phyloP scores from a whole-genome alignment of 2,329 filamentous ascomycete genomes.

The Neonectria hederae region DNA sequence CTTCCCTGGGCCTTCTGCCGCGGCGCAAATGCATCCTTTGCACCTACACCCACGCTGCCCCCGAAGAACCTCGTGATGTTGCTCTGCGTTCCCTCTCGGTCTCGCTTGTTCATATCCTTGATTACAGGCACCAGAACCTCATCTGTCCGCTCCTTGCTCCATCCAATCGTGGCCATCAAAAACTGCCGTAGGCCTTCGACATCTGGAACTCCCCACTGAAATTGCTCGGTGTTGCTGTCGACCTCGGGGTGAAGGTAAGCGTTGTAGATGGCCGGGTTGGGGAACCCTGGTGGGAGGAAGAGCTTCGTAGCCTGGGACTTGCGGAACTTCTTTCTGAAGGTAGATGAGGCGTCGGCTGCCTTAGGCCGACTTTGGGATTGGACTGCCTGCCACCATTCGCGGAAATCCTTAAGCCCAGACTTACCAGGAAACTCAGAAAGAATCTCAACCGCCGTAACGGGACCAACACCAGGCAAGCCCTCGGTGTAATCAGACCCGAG shows the following conservation, averaged over 20 bases:
- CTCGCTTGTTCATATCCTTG: conserved; percentile 89
- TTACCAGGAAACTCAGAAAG: conserved; percentile 82
- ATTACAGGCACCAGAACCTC: conserved; percentile 97
- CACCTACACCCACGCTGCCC: conserved; percentile 75
- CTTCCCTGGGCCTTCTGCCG: conserved; percentile 72
- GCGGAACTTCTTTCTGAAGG: conserved; percentile 88
- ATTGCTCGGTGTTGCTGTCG: conserved; percentile 78
- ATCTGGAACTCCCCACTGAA: conserved; percentile 97
- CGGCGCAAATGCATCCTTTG: conserved; percentile 74
- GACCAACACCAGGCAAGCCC: conserved; percentile 88
- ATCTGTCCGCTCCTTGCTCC: conserved; percentile 90
- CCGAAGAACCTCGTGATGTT: conserved; percentile 96
- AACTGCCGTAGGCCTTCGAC: conserved; percentile 85
- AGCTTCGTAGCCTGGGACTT: conserved; percentile 82
- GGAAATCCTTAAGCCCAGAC: conserved; percentile 75
- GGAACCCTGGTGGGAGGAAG: conserved; percentile 84
- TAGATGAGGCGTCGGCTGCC: conserved; percentile 65
- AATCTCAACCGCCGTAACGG: conserved; percentile 94
- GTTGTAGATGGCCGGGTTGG: conserved; percentile 77
- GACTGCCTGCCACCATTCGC: conserved; percentile 85
- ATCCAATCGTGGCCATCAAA: conserved; percentile 91
- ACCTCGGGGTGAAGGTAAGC: conserved; percentile 91
- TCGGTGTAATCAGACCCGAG: conserved; percentile 96
- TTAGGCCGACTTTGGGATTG: conserved; percentile 74
- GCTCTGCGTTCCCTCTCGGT: conserved; percentile 89